These are phyloP conservation scores for Panaeolus cyanescens DNA, from an alignment of 768 basidiomycete species.

Conservation along the genomic window DNA sequence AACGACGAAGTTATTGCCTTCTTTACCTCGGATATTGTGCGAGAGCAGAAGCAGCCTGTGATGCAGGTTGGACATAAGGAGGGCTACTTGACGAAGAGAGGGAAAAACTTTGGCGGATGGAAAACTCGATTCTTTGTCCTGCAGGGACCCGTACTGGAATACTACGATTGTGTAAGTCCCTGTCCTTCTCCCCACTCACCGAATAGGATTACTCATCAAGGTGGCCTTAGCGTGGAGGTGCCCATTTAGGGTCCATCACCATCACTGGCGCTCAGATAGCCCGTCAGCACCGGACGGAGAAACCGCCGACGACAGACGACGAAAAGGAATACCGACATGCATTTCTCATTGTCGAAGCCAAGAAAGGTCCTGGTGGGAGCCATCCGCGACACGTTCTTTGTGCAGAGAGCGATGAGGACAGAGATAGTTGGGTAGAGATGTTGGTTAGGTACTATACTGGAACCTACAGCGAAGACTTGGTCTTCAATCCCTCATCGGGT, in stretches of 20 bases:
- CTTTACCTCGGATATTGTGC: constrained; percentile 87
- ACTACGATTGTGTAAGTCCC: constrained; percentile 88
- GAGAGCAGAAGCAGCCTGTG: constrained; percentile 73
- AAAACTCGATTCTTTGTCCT: constrained; percentile 95
- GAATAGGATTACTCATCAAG: constrained; percentile 1
- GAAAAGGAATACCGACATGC: constrained; percentile 97
- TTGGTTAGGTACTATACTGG: constrained; percentile 88
- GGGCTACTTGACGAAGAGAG: constrained; percentile 93
- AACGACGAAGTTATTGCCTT: constrained; percentile 91
- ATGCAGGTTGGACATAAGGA: constrained; percentile 87
- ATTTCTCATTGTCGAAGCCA: constrained; percentile 93
- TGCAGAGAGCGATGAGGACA: constrained; percentile 91
- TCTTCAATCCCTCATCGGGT: constrained; percentile 38
- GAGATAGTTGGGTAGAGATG: constrained; percentile 94
- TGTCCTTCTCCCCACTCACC: constrained; percentile 11
- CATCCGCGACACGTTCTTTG: constrained; percentile 90
- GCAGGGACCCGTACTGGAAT: constrained; percentile 87
- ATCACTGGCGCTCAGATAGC: constrained; percentile 97
- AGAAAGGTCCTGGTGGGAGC: constrained; percentile 67
- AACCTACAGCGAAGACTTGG: constrained; percentile 72
- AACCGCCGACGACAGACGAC: constrained; percentile 60
- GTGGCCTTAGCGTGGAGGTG: constrained; percentile 71
- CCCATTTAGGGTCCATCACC: constrained; percentile 86
- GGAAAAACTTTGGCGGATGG: constrained; percentile 98
- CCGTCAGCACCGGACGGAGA: constrained; percentile 76